Conservation (phyloP, 1,139 yeast species). For the Diutina neorugosa region DNA sequence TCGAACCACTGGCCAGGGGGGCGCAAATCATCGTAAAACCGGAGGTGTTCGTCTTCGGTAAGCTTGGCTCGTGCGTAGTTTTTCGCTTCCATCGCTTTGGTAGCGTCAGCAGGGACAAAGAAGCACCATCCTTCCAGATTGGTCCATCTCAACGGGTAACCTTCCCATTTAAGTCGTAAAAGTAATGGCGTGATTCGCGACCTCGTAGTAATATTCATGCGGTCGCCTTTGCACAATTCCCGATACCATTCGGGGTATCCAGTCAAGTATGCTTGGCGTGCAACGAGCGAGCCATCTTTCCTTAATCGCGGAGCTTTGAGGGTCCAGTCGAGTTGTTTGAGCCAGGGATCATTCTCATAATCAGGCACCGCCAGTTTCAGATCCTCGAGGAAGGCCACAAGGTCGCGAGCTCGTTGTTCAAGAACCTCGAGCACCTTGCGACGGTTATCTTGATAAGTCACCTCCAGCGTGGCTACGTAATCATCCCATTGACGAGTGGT, state of each 20-base stretch:
- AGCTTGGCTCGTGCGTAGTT: slow-evolving; percentile 39
- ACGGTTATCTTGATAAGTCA: slow-evolving; percentile 47
- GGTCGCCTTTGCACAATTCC: slow-evolving; percentile 37
- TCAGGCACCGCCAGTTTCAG: slow-evolving; percentile 15
- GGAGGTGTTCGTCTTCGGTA: slow-evolving; percentile 15
- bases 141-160: slow-evolving; percentile 71
- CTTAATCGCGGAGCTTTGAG: slow-evolving; percentile 47
- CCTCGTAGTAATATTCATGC: slow-evolving; percentile 53
- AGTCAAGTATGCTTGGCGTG: slow-evolving; percentile 66
- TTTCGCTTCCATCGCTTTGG: slow-evolving; percentile 29
- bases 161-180: slow-evolving; percentile 76
- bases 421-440: slow-evolving; percentile 47
- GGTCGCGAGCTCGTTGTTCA: slow-evolving; percentile 45
- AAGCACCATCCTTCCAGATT: slow-evolving; percentile 84
- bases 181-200: slow-evolving; percentile 70
- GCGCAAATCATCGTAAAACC: slow-evolving; percentile 14
- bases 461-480: slow-evolving; percentile 62
- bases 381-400: slow-evolving; percentile 26
- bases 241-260: slow-evolving; percentile 96
- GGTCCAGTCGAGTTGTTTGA: slow-evolving; percentile 82
- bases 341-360: slow-evolving; percentile 66
- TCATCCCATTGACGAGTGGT: slow-evolving; percentile 64
- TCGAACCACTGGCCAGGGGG: slow-evolving; percentile 16
- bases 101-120: slow-evolving; percentile 34
- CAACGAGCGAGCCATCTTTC: slow-evolving; percentile 65